A percentile compares a stretch with the other conserved stretches of the same genome.
phyloP scores from a whole-genome alignment of 331 rosid genomes.

The Stylosanthes scabra region DNA sequence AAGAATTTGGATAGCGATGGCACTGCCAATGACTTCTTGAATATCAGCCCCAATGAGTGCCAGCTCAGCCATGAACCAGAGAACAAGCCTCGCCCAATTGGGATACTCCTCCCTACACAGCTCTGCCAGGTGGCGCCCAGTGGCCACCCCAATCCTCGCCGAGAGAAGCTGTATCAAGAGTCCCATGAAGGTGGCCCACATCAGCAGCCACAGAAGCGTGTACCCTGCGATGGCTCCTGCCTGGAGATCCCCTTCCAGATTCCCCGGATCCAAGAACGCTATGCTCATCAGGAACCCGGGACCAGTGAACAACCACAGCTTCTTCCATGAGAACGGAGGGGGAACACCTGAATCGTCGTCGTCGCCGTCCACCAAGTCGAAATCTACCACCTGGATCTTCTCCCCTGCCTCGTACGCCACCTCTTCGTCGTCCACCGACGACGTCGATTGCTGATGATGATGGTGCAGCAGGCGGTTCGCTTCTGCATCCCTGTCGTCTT shows the following conservation, averaged over 20 bases:
- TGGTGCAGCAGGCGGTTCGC: slow-evolving; percentile 52
- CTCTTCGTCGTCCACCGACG: slow-evolving; percentile 48
- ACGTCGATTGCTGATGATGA: slow-evolving; percentile 30
- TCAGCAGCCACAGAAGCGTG: slow-evolving; percentile 74
- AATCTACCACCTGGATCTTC: slow-evolving; percentile 64
- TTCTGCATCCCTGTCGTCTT: slow-evolving; percentile 55
- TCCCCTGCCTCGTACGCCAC: slow-evolving; percentile 76
- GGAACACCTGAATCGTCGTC: slow-evolving; percentile 50
- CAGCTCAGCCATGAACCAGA: slow-evolving; percentile 89
- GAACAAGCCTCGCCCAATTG: slow-evolving; percentile 65
- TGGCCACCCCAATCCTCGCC: slow-evolving; percentile 77
- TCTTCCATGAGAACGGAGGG: slow-evolving; percentile 83
- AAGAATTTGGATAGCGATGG: slow-evolving; percentile 86
- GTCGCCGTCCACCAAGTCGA: slow-evolving; percentile 33
- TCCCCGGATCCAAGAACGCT: slow-evolving; percentile 92
- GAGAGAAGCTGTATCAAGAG: slow-evolving; percentile 79
- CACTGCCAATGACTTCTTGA: slow-evolving; percentile 95
- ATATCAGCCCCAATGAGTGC: slow-evolving; percentile 91
- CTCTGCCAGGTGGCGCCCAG: slow-evolving; percentile 87
- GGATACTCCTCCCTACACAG: slow-evolving; percentile 87
- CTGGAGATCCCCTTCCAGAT: slow-evolving; percentile 90
- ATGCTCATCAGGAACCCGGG: slow-evolving; percentile 93
- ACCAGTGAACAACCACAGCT: slow-evolving; percentile 83
- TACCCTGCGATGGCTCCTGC: slow-evolving; percentile 90
- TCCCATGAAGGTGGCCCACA: slow-evolving; percentile 92